Conservation (phyloP, 345 rosid genomes). For the Lepidium aucheri region DNA sequence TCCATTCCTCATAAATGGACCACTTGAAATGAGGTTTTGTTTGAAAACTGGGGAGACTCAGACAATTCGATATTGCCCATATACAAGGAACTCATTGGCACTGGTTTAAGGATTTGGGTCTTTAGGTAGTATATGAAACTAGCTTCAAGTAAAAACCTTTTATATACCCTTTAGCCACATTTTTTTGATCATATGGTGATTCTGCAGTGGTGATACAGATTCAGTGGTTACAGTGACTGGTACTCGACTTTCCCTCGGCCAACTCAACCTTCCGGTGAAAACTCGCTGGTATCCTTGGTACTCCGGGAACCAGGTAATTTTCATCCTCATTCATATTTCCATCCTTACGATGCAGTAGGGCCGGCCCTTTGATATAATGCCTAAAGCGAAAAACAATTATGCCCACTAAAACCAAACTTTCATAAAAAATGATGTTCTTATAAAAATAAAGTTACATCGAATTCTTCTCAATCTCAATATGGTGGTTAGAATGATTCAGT, state of each 20-base stretch:
- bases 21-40: constrained; percentile 66
- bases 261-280: constrained; percentile 53
- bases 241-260: constrained; percentile 60
- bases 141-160: background rate
- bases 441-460: too few relatives aligned
- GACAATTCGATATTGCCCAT: constrained; percentile 52
- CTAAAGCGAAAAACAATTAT: too few relatives aligned
- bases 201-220: constrained; percentile 68
- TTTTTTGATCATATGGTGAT: background rate
- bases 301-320: constrained; percentile 41
- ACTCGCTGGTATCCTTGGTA: constrained; percentile 80
- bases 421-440: too few relatives aligned
- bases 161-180: background rate
- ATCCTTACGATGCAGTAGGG: background rate
- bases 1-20: constrained; percentile 79
- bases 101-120: constrained; percentile 76
- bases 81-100: constrained; percentile 61
- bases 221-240: constrained; percentile 74
- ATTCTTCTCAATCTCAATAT: too few relatives aligned
- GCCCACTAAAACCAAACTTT: too few relatives aligned
- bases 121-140: constrained; percentile 44
- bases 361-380: too few relatives aligned
- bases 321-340: background rate
- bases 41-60: constrained; percentile 58
- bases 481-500: too few relatives aligned